Percentiles rank a stretch among this genome's conserved stretches.
Evolutionary conservation across 371 early-diverging fungal genomes (phyloP).

Genomic region (Apophysomyces variabilis): DNA sequence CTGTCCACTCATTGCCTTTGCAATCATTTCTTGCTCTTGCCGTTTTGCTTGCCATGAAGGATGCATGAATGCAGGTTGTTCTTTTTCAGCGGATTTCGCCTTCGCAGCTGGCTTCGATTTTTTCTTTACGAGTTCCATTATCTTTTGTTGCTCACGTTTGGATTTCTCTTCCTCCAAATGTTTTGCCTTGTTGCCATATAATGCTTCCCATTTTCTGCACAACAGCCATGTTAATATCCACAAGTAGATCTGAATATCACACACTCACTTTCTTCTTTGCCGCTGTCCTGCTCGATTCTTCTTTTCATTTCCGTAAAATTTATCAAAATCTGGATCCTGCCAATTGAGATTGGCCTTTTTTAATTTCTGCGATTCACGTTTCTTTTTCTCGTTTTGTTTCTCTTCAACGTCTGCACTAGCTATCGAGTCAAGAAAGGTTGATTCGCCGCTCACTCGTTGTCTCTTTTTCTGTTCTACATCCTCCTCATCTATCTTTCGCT

Average conservation of each 20-base stretch:
- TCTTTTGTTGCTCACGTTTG: conserved; percentile 26
- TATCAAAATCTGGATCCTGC: conserved; percentile 42
- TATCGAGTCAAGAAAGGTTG: conserved; percentile 43
- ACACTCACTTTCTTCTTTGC: conserved; percentile 46
- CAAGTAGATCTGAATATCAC: not conserved
- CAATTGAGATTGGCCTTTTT: conserved; percentile 15
- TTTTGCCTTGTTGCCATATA: conserved; percentile 48
- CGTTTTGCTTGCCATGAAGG: conserved; percentile 59
- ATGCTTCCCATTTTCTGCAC: conserved; percentile 42
- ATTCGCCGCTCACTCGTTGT: conserved; percentile 16
- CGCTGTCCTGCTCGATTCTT: conserved; percentile 49
- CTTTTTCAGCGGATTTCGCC: too few relatives aligned
- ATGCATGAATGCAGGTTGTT: conserved; percentile 30
- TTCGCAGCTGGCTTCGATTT: conserved; percentile 8
- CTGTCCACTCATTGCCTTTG: conserved; percentile 44
- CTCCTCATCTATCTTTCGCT: conserved; percentile 10
- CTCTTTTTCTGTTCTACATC: not conserved
- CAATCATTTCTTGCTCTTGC: conserved; percentile 51
- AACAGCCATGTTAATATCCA: not conserved
- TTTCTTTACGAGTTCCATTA: not conserved
- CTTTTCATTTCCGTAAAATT: conserved; percentile 45
- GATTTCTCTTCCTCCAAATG: conserved; percentile 27
- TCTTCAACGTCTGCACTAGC: conserved; percentile 20
- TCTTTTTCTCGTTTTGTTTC: conserved; percentile 17
- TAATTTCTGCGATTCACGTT: conserved; percentile 11